Percentiles rank a stretch among this genome's conserved stretches.
These are phyloP conservation scores for Leptographium lundbergii DNA, from an alignment of 2,329 filamentous ascomycete genomes.

Conservation along the genomic window DNA sequence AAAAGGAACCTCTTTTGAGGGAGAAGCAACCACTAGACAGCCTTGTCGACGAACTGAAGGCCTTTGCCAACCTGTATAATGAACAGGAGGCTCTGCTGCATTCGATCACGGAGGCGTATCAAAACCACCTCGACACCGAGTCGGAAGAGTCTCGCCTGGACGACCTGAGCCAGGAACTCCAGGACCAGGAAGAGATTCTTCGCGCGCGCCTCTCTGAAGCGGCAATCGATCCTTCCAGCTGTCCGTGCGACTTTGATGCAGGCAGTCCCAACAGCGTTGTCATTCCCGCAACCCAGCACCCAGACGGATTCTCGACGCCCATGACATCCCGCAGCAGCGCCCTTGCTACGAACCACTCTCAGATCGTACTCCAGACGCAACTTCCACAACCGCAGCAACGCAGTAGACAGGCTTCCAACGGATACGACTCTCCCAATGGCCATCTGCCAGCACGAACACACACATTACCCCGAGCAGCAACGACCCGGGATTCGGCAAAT, in stretches of 20 bases:
- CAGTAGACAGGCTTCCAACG: not conserved
- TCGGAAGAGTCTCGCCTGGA: constrained; percentile 38
- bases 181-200: constrained; percentile 29
- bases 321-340: constrained; percentile 21
- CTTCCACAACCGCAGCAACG: constrained; percentile 11
- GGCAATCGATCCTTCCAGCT: constrained; percentile 23
- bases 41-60: constrained; percentile 27
- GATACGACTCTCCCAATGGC: not conserved
- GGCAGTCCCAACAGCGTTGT: constrained; percentile 19
- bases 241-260: constrained; percentile 11
- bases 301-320: constrained; percentile 15
- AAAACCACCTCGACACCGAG: constrained; percentile 35
- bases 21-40: constrained; percentile 32
- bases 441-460: not conserved
- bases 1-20: constrained; percentile 33
- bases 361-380: constrained; percentile 42
- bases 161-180: constrained; percentile 31
- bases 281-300: constrained; percentile 32
- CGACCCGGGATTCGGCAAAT: not conserved
- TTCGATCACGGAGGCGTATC: constrained; percentile 36
- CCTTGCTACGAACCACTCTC: constrained; percentile 22
- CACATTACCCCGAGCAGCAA: not conserved
- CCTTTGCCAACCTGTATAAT: constrained; percentile 27
- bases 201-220: constrained; percentile 28
- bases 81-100: constrained; percentile 33